Evolutionary conservation across 2,329 filamentous ascomycete genomes (phyloP).

Genomic region (Cytospora schulzeri): DNA sequence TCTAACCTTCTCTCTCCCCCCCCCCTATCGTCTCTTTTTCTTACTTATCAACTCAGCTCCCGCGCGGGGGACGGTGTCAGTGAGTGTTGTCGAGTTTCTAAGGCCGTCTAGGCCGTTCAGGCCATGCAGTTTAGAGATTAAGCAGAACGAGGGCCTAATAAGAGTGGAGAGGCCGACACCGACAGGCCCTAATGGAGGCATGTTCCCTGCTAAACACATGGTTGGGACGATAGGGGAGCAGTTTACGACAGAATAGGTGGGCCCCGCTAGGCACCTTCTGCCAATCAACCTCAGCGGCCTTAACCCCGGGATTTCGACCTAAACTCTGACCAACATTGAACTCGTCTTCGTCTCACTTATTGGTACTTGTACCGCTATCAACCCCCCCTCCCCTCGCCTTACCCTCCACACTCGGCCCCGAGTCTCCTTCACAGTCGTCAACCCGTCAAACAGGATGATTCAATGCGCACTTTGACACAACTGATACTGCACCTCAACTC

Average conservation of each 20-base stretch:
- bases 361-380: neutral
- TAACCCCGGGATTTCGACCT: neutral
- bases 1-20: neutral
- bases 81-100: neutral
- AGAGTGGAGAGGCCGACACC: neutral
- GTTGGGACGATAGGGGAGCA: slow-evolving; percentile 11
- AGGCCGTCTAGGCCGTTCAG: neutral
- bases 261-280: neutral
- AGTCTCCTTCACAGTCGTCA: neutral
- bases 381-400: neutral
- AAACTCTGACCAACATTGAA: no score
- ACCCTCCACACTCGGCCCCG: neutral
- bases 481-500: no score
- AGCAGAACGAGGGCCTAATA: neutral
- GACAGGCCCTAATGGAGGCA: slow-evolving; percentile 1
- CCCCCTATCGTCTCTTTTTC: neutral
- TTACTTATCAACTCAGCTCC: neutral
- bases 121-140: neutral
- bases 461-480: no score
- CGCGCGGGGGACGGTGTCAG: neutral
- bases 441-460: no score
- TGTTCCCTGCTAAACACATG: slow-evolving; percentile 21
- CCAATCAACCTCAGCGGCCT: neutral
- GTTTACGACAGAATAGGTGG: neutral
- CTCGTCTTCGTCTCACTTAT: no score